Evolutionary conservation across 306 rosid genomes (phyloP), one percentile per base, ranked within the genome.

Genomic region (Castanopsis chinensis): DNA sequence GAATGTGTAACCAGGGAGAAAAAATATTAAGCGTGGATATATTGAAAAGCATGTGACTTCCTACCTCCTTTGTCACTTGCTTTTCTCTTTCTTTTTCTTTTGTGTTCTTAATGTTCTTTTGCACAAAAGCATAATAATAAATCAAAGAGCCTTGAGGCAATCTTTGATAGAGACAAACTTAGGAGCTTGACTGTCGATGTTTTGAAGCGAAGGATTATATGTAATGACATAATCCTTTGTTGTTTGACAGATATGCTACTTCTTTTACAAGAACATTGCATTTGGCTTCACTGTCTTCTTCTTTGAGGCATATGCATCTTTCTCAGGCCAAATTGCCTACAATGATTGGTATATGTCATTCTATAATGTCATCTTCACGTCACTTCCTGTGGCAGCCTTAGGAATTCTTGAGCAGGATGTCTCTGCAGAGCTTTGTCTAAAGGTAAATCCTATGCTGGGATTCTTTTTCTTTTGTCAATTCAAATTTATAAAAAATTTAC

Each of bases 361-460:
- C 3, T 94, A 88, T 30, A 94, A 92, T 8, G 98, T 94, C 69
- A 91, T 92, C 90, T 94, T 94, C 87, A 94, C 98, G 2, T 94
- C 98, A 5, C 98, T 94, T 84, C 98, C 97, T 4, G 98, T 94
- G 65, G 88, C 92, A 23, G 98, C 98, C 53, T 79, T 94, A 80
- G 98, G 98, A 78, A 97, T 94, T 10, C 83, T 92, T 56, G 98
- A 94, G 71, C 97, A 94, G 37, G 98, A 94, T 83, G 98, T 94
- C 76, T 85, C 97, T 0, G 74, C 94, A 54, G 87, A 81, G 74
- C 73, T 88, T 61, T 94, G 97, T 74, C 88, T 92, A 85, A 92
- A 89, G 97, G 98, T 92, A 7, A 41, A 41, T 41, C 49, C 49
- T 7, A 2, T 41, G 49, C 6, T 5, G 2, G 8, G 13, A 45